These are phyloP conservation scores for Fusarium incarnatum DNA, from an alignment of 2,329 filamentous ascomycete species.

Conservation along the genomic window DNA sequence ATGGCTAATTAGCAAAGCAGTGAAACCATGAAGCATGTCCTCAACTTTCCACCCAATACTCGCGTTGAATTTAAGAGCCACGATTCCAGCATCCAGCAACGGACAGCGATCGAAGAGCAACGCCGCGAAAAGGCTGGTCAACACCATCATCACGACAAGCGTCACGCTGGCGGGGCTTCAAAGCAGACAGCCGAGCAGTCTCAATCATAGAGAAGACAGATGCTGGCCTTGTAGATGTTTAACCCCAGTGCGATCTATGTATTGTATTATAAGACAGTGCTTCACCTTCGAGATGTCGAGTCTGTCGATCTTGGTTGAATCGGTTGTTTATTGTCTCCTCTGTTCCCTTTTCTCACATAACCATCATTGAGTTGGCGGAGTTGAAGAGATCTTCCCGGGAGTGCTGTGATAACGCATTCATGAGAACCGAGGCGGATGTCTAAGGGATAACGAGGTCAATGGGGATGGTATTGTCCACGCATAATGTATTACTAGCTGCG, in stretches of 20 bases:
- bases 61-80: conserved; percentile 96
- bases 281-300: conserved; percentile 16
- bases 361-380: conserved; percentile 32
- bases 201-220: conserved; percentile 22
- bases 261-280: conserved; percentile 43
- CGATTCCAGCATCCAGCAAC: conserved; percentile 93
- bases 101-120: conserved; percentile 89
- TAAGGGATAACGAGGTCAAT: conserved; percentile 16
- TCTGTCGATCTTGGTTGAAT: conserved; percentile 28
- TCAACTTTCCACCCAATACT: conserved; percentile 88
- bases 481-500: conserved; percentile 41
- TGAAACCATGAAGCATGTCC: conserved; percentile 91
- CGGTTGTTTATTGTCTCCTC: conserved; percentile 25
- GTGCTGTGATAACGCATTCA: conserved; percentile 34
- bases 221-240: background rate
- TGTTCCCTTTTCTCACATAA: conserved; percentile 30
- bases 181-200: conserved; percentile 52
- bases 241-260: conserved; percentile 24
- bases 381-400: conserved; percentile 34
- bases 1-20: conserved; percentile 59
- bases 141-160: conserved; percentile 57
- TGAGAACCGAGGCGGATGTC: conserved; percentile 29
- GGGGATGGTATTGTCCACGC: conserved; percentile 13
- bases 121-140: conserved; percentile 82
- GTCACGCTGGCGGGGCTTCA: conserved; percentile 47